Evolutionary conservation across 1,284 basidiomycete species (phyloP).

Genomic region (Sanghuangporus sanghuang): DNA sequence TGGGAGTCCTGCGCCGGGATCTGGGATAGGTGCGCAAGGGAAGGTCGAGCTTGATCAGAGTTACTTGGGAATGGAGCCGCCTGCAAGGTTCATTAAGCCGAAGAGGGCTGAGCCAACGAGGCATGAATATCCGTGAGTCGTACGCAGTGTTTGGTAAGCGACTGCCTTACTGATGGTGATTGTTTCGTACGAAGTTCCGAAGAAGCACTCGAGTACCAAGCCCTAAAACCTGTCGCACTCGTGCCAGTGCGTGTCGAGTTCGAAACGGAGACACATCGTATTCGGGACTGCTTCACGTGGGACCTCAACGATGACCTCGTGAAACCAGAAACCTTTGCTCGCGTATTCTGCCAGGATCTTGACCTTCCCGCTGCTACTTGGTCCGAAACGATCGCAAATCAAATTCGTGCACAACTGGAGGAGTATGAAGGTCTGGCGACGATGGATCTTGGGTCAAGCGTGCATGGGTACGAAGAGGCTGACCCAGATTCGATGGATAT

Average conservation of each 20-base stretch:
- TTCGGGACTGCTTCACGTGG: slow-evolving; percentile 97
- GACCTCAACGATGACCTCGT: slow-evolving; percentile 81
- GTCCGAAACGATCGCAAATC: slow-evolving; percentile 74
- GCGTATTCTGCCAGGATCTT: slow-evolving; percentile 83
- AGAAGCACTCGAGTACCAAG: slow-evolving; percentile 62
- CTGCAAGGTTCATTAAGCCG: slow-evolving; percentile 70
- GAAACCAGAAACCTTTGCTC: slow-evolving; percentile 80
- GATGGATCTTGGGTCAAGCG: slow-evolving; percentile 39
- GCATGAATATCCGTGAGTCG: slow-evolving; percentile 67
- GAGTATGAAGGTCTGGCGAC: slow-evolving; percentile 79
- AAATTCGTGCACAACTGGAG: slow-evolving; percentile 88
- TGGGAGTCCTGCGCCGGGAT: slow-evolving; percentile 24
- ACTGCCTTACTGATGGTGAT: not conserved
- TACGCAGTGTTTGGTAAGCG: slow-evolving; percentile 19
- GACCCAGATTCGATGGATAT: slow-evolving; percentile 34
- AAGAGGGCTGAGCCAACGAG: slow-evolving; percentile 53
- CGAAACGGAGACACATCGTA: slow-evolving; percentile 86
- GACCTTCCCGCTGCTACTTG: slow-evolving; percentile 68
- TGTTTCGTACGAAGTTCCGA: slow-evolving; percentile 43
- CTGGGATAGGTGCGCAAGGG: slow-evolving; percentile 13
- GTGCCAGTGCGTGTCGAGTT: slow-evolving; percentile 94
- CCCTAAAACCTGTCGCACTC: slow-evolving; percentile 60
- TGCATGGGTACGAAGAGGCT: slow-evolving; percentile 11
- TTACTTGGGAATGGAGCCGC: slow-evolving; percentile 85
- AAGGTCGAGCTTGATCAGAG: slow-evolving; percentile 72